These are phyloP conservation scores for Neonectria faginata DNA, from an alignment of 2,329 filamentous ascomycete species.

Conservation along the genomic window DNA sequence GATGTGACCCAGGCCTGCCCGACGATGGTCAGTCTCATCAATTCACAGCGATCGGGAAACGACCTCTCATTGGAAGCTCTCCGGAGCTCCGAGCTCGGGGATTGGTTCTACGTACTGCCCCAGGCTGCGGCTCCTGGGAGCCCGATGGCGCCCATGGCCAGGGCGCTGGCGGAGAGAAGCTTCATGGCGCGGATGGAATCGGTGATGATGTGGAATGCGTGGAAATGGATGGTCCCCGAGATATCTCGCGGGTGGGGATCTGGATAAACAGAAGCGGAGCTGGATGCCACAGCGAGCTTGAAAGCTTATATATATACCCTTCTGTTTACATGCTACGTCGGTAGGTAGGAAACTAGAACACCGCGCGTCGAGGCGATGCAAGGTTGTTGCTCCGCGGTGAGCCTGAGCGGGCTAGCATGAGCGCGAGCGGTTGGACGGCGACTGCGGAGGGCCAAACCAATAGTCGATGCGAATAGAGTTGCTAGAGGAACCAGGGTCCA, in stretches of 20 bases:
- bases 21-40: constrained; percentile 21
- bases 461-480: constrained; percentile 13
- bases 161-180: constrained; percentile 42
- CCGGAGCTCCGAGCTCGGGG: constrained; percentile 2
- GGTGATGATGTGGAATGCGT: constrained; percentile 13
- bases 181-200: constrained; percentile 46
- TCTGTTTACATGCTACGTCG: background rate
- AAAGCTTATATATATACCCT: constrained; percentile 23
- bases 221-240: background rate
- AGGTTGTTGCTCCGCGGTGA: constrained; percentile 11
- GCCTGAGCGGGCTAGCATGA: background rate
- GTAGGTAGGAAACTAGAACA: background rate
- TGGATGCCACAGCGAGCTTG: background rate
- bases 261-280: constrained; percentile 9
- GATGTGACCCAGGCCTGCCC: constrained; percentile 71
- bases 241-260: background rate
- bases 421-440: constrained; percentile 23
- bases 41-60: background rate
- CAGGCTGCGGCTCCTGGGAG: constrained; percentile 54
- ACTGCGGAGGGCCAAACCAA: constrained; percentile 20
- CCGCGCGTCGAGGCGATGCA: constrained; percentile 19
- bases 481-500: constrained; percentile 31
- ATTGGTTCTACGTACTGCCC: constrained; percentile 53
- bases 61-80: background rate
- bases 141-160: constrained; percentile 49